Evolutionary conservation across 73 alveolate genomes (phyloP).

Genomic region (Uronychia setigera): DNA sequence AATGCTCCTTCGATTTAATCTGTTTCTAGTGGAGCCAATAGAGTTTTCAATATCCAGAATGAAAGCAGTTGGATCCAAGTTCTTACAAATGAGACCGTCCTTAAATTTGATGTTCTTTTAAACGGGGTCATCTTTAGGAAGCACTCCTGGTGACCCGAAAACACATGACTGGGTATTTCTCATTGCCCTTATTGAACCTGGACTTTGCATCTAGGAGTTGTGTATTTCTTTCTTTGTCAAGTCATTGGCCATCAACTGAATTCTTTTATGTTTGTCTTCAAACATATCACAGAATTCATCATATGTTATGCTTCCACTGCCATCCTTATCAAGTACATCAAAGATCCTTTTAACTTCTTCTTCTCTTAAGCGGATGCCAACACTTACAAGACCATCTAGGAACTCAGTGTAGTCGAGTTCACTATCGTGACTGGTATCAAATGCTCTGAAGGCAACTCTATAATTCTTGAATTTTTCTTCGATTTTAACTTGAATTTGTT

Average conservation of each 20-base stretch:
- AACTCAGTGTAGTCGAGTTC: conserved; percentile 9
- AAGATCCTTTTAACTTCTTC: background rate
- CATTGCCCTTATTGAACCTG: background rate
- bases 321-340: background rate
- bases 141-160: background rate
- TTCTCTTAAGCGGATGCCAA: conserved; percentile 5
- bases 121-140: background rate
- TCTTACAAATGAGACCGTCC: background rate
- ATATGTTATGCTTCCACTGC: background rate
- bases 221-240: background rate
- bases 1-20: background rate
- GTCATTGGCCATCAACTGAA: background rate
- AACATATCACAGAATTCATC: background rate
- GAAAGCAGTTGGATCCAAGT: background rate
- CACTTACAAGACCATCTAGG: conserved; percentile 4
- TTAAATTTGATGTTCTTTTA: no score
- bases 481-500: conserved; percentile 2
- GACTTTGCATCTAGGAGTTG: no score
- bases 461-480: conserved; percentile 28
- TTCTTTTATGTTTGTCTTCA: background rate
- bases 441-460: conserved; percentile 18
- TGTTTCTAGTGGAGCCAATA: background rate
- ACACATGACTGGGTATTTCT: background rate
- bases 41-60: background rate
- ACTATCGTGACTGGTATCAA: conserved; percentile 9